Percentiles rank a stretch among this genome's conserved stretches.
These are phyloP conservation scores for Lachancea meyersii DNA, from an alignment of 805 yeast genomes.

Conservation along the genomic window DNA sequence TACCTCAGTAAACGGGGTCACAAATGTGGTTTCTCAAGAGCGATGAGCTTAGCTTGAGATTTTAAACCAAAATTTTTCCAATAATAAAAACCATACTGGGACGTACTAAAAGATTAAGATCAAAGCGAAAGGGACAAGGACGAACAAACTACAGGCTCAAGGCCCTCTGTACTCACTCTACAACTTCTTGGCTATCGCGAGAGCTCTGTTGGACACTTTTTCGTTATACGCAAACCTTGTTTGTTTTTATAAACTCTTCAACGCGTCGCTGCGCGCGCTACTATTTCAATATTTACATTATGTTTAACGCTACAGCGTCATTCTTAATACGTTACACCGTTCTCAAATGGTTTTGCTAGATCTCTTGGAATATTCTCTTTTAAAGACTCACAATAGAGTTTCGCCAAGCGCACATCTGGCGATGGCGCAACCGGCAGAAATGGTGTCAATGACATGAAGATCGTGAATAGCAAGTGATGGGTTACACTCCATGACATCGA, in stretches of 20 bases:
- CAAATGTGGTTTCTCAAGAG: neutral
- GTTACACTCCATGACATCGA: conserved; percentile 91
- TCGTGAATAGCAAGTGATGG: conserved; percentile 81
- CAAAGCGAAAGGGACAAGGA: neutral
- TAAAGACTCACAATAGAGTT: conserved; percentile 42
- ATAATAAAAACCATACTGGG: neutral
- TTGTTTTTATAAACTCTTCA: too few species aligned
- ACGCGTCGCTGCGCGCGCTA: too few species aligned
- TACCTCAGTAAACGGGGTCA: neutral
- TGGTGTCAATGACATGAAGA: conserved; percentile 72
- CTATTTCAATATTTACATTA: too few species aligned
- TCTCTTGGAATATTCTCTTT: neutral
- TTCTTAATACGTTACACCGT: neutral
- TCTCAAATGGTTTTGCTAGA: neutral
- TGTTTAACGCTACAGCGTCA: neutral
- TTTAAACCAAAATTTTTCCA: conserved; percentile 2
- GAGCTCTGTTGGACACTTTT: too few species aligned
- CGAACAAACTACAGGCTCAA: neutral
- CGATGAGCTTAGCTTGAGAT: conserved; percentile 1
- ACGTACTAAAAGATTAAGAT: conserved; percentile 1
- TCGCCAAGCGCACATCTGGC: conserved; percentile 95
- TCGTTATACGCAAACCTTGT: too few species aligned
- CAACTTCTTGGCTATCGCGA: too few species aligned
- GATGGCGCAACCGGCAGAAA: conserved; percentile 82
- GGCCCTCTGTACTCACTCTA: too few species aligned